A percentile compares a stretch with the other conserved stretches of the same genome.
Conservation (phyloP, 805 yeast genomes). For the Cyberlindnera nakhonratchasimensis region DNA sequence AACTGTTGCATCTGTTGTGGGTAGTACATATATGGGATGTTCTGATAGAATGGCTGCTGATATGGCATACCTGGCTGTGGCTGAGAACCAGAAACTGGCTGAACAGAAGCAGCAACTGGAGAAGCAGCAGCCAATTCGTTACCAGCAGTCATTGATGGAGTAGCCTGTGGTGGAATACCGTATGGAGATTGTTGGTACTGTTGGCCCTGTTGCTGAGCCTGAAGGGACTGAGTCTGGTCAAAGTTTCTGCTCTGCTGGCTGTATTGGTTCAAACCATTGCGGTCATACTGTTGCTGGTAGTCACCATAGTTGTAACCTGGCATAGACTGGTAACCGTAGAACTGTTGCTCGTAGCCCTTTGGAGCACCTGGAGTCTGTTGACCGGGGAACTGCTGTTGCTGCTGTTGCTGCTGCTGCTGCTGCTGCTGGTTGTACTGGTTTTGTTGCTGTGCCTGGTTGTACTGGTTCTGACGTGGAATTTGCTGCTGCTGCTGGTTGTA, state of each 20-base stretch:
- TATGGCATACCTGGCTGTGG: constrained; percentile 27
- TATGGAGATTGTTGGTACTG: constrained; percentile 28
- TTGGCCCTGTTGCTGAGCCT: constrained; percentile 19
- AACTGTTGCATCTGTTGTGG: constrained; percentile 20
- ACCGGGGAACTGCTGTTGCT: constrained; percentile 10
- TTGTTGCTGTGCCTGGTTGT: constrained; percentile 3
- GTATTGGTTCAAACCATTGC: constrained; percentile 6
- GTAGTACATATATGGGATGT: constrained; percentile 26
- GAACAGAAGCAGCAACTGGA: constrained; percentile 29
- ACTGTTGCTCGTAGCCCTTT: constrained; percentile 35
- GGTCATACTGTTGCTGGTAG: constrained; percentile 17
- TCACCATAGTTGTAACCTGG: constrained; percentile 17
- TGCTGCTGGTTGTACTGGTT: constrained; percentile 9
- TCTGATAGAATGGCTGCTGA: constrained; percentile 22
- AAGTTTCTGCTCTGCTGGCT: constrained; percentile 11
- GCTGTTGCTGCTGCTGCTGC: background rate
- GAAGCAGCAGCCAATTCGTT: constrained; percentile 25
- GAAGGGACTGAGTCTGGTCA: constrained; percentile 13
- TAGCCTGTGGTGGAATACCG: constrained; percentile 27
- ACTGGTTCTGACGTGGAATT: constrained; percentile 7
- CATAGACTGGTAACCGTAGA: constrained; percentile 22
- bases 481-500: constrained; percentile 22
- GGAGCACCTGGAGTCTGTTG: constrained; percentile 26
- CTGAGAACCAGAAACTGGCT: constrained; percentile 24
- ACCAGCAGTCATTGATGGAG: constrained; percentile 16